A percentile compares a stretch with the other conserved stretches of the same genome.
These are phyloP conservation scores for Euphorbia celastroides DNA, from an alignment of 441 rosid species.

Conservation along the genomic window DNA sequence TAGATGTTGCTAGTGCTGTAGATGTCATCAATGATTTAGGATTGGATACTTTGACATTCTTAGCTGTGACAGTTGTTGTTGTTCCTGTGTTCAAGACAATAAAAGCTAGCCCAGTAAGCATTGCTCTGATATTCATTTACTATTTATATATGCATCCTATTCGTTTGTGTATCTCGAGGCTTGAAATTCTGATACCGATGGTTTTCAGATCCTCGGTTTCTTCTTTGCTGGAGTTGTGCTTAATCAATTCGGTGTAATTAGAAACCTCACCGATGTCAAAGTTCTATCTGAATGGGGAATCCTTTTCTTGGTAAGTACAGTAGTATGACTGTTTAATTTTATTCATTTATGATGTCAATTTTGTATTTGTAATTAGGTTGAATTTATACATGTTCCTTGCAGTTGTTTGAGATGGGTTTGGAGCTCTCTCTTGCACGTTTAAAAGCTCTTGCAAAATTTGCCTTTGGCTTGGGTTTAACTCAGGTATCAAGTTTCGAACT, in stretches of 20 bases:
- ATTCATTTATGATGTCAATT: not conserved
- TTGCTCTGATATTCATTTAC: slow-evolving; percentile 8
- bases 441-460: slow-evolving; percentile 93
- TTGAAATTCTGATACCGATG: not conserved
- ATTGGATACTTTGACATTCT: slow-evolving; percentile 89
- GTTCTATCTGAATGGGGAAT: slow-evolving; percentile 98
- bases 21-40: slow-evolving; percentile 97
- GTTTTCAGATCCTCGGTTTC: slow-evolving; percentile 91
- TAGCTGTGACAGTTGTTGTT: slow-evolving; percentile 84
- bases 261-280: slow-evolving; percentile 92
- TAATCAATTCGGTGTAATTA: slow-evolving; percentile 82
- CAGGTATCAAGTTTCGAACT: no score
- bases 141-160: not conserved
- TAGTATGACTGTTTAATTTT: not conserved
- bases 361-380: slow-evolving; percentile 12
- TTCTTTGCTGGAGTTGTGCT: slow-evolving; percentile 94
- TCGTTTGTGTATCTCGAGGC: not conserved
- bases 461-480: slow-evolving; percentile 95
- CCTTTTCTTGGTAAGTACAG: slow-evolving; percentile 81
- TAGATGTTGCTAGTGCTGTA: slow-evolving; percentile 73
- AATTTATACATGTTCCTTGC: slow-evolving; percentile 26
- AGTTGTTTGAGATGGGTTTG: slow-evolving; percentile 98
- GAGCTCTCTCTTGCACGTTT: slow-evolving; percentile 97
- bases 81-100: slow-evolving; percentile 82
- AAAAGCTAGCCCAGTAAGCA: slow-evolving; percentile 89